These are phyloP conservation scores for Dacryopinax spathularia DNA, from an alignment of 768 basidiomycete genomes.

Conservation along the genomic window DNA sequence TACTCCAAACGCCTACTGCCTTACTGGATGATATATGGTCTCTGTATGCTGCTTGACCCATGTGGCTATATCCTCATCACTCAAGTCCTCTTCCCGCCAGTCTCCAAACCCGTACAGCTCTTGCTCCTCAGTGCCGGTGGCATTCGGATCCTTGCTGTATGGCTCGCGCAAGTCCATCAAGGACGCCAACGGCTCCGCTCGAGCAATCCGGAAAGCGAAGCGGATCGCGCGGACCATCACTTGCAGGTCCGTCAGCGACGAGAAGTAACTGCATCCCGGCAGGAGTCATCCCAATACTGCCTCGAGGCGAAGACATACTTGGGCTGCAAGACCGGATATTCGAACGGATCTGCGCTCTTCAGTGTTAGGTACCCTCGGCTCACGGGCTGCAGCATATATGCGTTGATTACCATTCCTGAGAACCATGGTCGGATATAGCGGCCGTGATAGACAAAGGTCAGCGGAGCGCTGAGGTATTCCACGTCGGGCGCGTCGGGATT, in stretches of 20 bases:
- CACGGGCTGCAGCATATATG: background rate
- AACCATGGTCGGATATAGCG: background rate
- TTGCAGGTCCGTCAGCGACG: too few species aligned
- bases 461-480: conserved; percentile 3
- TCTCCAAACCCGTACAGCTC: background rate
- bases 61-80: conserved; percentile 12
- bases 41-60: conserved; percentile 10
- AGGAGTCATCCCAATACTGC: too few species aligned
- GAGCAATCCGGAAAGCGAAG: conserved; percentile 26
- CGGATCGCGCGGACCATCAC: conserved; percentile 32
- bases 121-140: conserved; percentile 2
- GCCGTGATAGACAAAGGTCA: background rate
- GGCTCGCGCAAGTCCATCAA: conserved; percentile 11
- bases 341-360: conserved; percentile 17
- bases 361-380: conserved; percentile 18
- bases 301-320: too few species aligned
- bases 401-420: background rate
- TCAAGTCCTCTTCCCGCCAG: background rate
- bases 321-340: conserved; percentile 19
- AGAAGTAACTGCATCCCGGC: too few species aligned
- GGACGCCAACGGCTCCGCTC: conserved; percentile 11
- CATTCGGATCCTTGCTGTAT: conserved; percentile 14
- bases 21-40: conserved; percentile 12
- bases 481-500: conserved; percentile 8
- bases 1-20: too few species aligned